These are phyloP conservation scores for Talinum fruticosum DNA, from an alignment of 148 eudicot genomes.

Conservation along the genomic window DNA sequence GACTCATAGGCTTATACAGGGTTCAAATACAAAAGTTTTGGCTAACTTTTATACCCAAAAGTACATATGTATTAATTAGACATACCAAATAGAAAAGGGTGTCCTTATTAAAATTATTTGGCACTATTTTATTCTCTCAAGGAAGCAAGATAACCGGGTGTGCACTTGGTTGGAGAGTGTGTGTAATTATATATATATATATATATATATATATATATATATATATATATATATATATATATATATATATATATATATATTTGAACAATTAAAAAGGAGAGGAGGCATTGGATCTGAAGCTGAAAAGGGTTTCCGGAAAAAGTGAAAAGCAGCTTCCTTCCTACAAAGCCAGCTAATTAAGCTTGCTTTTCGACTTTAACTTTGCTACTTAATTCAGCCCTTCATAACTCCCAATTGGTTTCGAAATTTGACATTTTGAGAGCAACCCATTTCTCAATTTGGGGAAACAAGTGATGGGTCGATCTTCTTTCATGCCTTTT, in stretches of 20 bases:
- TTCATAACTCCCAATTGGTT: background rate
- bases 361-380: too few relatives aligned
- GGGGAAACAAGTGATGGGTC: background rate
- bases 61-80: background rate
- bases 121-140: too few relatives aligned
- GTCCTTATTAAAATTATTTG: background rate
- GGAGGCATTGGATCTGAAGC: background rate
- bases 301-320: background rate
- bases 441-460: background rate
- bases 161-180: background rate
- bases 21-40: too few relatives aligned
- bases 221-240: too few relatives aligned
- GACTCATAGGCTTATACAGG: too few relatives aligned
- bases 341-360: too few relatives aligned
- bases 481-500: background rate
- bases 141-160: too few relatives aligned
- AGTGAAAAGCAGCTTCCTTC: conserved; percentile 1
- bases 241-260: too few relatives aligned
- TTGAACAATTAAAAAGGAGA: background rate
- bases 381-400: background rate
- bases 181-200: too few relatives aligned
- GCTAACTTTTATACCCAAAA: too few relatives aligned
- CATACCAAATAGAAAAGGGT: background rate
- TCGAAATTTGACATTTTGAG: background rate
- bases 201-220: too few relatives aligned